phyloP scores from a whole-genome alignment of 1,139 yeast genomes.

The Blastobotrys petasosporus region DNA sequence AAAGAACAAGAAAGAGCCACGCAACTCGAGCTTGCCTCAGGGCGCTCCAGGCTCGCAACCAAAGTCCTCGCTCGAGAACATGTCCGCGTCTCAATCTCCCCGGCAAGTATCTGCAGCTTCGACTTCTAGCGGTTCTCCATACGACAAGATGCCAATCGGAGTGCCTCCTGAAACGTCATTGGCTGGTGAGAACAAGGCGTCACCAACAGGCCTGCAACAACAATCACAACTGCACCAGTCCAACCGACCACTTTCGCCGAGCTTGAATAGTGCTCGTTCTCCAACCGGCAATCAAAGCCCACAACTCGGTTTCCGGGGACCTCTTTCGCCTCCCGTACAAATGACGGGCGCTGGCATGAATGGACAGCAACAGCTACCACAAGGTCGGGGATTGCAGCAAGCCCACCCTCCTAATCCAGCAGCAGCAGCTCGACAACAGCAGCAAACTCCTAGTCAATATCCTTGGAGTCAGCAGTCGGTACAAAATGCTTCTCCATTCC shows the following conservation, averaged over 20 bases:
- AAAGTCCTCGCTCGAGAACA: slow-evolving; percentile 6
- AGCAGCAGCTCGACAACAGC: slow-evolving; percentile 2
- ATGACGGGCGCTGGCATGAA: not conserved
- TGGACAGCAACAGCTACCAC: not conserved
- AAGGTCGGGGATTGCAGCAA: slow-evolving; percentile 2
- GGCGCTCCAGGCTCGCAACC: slow-evolving; percentile 6
- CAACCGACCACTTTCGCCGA: not conserved
- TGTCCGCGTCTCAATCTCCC: slow-evolving; percentile 4
- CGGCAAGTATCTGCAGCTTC: slow-evolving; percentile 11
- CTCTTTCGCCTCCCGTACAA: slow-evolving; percentile 6
- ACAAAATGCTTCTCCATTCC: slow-evolving; percentile 72
- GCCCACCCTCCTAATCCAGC: slow-evolving; percentile 1
- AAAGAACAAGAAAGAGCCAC: slow-evolving; percentile 25
- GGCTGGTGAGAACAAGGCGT: not conserved
- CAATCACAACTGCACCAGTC: not conserved
- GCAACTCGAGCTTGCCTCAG: slow-evolving; percentile 21
- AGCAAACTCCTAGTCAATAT: slow-evolving; percentile 16
- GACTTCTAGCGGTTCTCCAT: slow-evolving; percentile 9
- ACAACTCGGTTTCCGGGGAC: slow-evolving; percentile 10
- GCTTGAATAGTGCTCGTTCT: not conserved
- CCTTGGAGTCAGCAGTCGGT: slow-evolving; percentile 80
- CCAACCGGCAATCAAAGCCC: slow-evolving; percentile 6
- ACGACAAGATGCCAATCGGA: slow-evolving; percentile 13
- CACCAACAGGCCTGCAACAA: not conserved
- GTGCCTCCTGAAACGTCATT: slow-evolving; percentile 10